A percentile compares a stretch with the other conserved stretches of the same genome.
Evolutionary conservation across 306 rosid species (phyloP).

Genomic region (Cucurbita pepo): DNA sequence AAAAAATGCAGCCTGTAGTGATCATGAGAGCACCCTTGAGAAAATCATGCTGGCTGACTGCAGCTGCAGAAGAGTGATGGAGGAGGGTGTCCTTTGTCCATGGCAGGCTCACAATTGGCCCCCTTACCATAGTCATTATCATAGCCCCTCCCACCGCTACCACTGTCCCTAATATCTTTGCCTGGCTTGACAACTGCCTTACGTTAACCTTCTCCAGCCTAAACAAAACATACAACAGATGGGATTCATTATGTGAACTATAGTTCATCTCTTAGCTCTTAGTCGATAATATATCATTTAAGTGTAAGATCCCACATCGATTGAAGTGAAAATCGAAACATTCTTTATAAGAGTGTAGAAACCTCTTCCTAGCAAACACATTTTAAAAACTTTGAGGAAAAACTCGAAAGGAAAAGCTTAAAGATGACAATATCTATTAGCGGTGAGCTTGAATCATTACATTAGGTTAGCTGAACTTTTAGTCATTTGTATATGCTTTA

Average conservation of each 20-base stretch:
- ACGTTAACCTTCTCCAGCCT: slow-evolving; percentile 38
- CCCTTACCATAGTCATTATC: slow-evolving; percentile 73
- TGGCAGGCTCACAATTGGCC: slow-evolving; percentile 42
- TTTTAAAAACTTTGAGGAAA: too few relatives aligned
- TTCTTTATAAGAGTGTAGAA: too few relatives aligned
- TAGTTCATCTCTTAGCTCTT: neutral
- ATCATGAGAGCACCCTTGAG: slow-evolving; percentile 34
- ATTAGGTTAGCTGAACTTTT: too few relatives aligned
- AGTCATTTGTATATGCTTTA: too few relatives aligned
- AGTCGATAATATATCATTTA: too few relatives aligned
- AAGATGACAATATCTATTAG: too few relatives aligned
- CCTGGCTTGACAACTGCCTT: slow-evolving; percentile 19
- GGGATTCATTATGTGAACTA: neutral
- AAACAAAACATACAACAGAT: neutral
- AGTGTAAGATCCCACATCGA: too few relatives aligned
- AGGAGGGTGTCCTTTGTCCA: slow-evolving; percentile 34
- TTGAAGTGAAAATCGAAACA: too few relatives aligned
- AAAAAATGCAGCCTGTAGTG: slow-evolving; percentile 23
- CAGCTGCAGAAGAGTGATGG: neutral
- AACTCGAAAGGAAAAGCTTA: too few relatives aligned
- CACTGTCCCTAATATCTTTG: slow-evolving; percentile 39
- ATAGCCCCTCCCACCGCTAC: slow-evolving; percentile 78
- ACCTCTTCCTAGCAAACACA: too few relatives aligned
- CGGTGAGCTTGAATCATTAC: too few relatives aligned
- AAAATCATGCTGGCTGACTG: slow-evolving; percentile 14